phyloP scores from a whole-genome alignment of 495 filamentous ascomycete genomes.

The Penicillium alfredii region DNA sequence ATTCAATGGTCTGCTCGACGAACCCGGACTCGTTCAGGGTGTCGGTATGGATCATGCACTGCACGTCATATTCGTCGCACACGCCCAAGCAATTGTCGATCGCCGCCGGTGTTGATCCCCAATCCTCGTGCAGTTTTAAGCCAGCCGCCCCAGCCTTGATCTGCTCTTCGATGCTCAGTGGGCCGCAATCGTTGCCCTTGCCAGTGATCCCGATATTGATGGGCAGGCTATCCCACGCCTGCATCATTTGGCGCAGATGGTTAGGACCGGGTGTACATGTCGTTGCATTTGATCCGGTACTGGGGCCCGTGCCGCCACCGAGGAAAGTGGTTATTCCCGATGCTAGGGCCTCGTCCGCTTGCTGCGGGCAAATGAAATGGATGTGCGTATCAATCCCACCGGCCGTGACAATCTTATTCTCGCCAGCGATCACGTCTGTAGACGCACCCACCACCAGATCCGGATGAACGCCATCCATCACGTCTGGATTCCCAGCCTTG shows the following conservation, averaged over 20 bases:
- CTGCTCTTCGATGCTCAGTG: constrained; percentile 70
- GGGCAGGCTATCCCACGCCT: constrained; percentile 80
- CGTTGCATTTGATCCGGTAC: constrained; percentile 89
- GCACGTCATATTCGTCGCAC: constrained; percentile 87
- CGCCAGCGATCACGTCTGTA: constrained; percentile 94
- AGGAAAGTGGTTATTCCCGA: constrained; percentile 90
- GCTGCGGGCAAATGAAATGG: constrained; percentile 96
- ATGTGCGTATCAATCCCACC: constrained; percentile 92
- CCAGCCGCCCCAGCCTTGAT: constrained; percentile 79
- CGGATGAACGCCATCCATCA: constrained; percentile 82
- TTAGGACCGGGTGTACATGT: constrained; percentile 87
- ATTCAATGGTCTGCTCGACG: constrained; percentile 83
- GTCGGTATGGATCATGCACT: constrained; percentile 96
- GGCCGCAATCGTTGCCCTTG: constrained; percentile 88
- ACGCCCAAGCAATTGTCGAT: constrained; percentile 86
- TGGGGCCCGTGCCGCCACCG: constrained; percentile 91
- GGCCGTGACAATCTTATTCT: constrained; percentile 88
- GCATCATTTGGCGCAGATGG: constrained; percentile 89
- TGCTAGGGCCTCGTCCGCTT: constrained; percentile 77
- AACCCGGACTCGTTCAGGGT: constrained; percentile 97
- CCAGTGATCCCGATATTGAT: constrained; percentile 92
- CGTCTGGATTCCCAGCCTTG: constrained; percentile 93
- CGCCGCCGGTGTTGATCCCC: constrained; percentile 87
- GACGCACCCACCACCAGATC: constrained; percentile 80
- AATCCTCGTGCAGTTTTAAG: constrained; percentile 96